Evolutionary conservation across 2,329 filamentous ascomycete species (phyloP).

Genomic region (Balansia obtecta): DNA sequence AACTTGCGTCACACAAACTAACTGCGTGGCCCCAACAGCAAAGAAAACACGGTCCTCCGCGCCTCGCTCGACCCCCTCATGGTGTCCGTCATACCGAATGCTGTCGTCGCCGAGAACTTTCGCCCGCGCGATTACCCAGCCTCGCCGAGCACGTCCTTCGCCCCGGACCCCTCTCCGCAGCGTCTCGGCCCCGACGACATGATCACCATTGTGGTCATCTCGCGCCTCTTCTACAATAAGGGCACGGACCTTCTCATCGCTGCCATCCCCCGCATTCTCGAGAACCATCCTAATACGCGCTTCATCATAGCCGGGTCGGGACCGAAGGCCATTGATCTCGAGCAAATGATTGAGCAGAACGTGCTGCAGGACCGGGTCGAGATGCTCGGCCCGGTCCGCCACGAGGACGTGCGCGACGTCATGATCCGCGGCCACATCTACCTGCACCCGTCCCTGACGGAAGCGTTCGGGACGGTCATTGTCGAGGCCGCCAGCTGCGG

Average conservation of each 20-base stretch:
- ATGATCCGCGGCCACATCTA: constrained; percentile 98
- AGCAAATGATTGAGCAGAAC: constrained; percentile 95
- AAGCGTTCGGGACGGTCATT: constrained; percentile 95
- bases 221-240: constrained; percentile 96
- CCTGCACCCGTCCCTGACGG: constrained; percentile 85
- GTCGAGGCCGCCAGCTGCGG: constrained; percentile 95
- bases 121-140: constrained; percentile 44
- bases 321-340: constrained; percentile 91
- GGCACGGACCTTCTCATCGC: constrained; percentile 95
- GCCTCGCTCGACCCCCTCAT: constrained; percentile 91
- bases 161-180: constrained; percentile 42
- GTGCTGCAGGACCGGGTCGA: constrained; percentile 89
- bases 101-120: constrained; percentile 94
- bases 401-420: constrained; percentile 93
- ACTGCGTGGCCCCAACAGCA: constrained; percentile 38
- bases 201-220: constrained; percentile 95
- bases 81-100: constrained; percentile 96
- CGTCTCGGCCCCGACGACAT: constrained; percentile 70
- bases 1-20: not conserved
- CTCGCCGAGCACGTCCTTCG: constrained; percentile 21
- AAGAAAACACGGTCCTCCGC: constrained; percentile 92
- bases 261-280: constrained; percentile 83
- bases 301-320: constrained; percentile 96
- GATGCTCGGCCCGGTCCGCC: constrained; percentile 80
- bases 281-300: constrained; percentile 79